phyloP scores from a whole-genome alignment of 805 yeast genomes.

The Metschnikowia matae region DNA sequence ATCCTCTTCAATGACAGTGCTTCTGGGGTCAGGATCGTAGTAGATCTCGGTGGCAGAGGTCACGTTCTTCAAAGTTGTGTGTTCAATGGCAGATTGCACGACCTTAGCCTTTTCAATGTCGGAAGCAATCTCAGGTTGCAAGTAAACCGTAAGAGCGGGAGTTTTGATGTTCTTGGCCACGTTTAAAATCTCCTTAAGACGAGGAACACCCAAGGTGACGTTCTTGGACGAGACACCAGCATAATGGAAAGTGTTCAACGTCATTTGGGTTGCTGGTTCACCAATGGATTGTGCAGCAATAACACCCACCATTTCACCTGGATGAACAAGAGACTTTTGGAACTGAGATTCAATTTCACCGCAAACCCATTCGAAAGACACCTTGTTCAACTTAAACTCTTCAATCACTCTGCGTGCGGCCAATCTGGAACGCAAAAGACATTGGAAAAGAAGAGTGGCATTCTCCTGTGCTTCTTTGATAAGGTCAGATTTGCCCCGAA shows the following conservation, averaged over 20 bases:
- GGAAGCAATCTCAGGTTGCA: constrained; percentile 71
- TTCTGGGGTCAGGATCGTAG: constrained; percentile 97
- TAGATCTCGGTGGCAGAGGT: constrained; percentile 96
- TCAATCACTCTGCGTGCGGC: constrained; percentile 88
- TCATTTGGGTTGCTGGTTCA: constrained; percentile 99
- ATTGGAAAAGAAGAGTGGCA: constrained; percentile 86
- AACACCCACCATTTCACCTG: constrained; percentile 99
- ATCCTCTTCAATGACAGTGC: constrained; percentile 96
- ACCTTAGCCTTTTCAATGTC: constrained; percentile 94
- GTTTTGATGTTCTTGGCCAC: constrained; percentile 98
- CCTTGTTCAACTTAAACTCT: constrained; percentile 78
- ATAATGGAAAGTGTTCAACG: constrained; percentile 87
- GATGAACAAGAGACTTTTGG: constrained; percentile 85
- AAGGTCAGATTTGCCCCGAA: constrained; percentile 76
- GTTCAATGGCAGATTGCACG: constrained; percentile 95
- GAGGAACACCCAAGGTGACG: constrained; percentile 98
- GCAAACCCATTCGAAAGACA: constrained; percentile 92
- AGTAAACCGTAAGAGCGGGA: constrained; percentile 97
- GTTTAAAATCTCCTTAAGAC: constrained; percentile 96
- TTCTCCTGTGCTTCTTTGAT: constrained; percentile 84
- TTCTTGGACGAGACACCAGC: constrained; percentile 99
- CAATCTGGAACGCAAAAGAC: constrained; percentile 87
- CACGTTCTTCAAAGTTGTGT: constrained; percentile 89
- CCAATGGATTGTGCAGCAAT: constrained; percentile 98
- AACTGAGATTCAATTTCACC: constrained; percentile 94